Evolutionary conservation across 2,329 filamentous ascomycete genomes (phyloP).

Genomic region (Fusarium duplospermum): DNA sequence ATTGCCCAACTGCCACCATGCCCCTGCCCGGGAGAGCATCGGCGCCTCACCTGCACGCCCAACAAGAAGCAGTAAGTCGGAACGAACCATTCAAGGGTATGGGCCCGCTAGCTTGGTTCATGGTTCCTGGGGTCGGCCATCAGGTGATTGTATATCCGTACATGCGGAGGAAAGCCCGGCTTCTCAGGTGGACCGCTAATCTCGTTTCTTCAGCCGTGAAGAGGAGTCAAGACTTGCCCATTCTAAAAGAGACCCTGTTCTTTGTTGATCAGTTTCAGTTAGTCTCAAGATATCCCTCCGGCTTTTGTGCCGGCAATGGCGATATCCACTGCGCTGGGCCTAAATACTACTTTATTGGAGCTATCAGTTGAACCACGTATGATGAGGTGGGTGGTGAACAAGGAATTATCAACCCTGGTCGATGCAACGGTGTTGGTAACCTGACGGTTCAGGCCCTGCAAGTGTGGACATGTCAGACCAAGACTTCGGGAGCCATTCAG

Average conservation of each 20-base stretch:
- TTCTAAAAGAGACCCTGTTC: background rate
- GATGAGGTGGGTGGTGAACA: background rate
- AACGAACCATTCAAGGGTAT: background rate
- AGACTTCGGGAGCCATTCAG: background rate
- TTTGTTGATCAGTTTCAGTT: background rate
- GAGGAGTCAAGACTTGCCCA: background rate
- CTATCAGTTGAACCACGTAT: background rate
- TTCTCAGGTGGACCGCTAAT: background rate
- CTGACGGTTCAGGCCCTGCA: background rate
- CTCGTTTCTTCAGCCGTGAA: background rate
- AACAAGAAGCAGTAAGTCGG: background rate
- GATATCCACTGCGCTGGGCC: background rate
- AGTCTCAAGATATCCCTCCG: background rate
- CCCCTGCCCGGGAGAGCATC: background rate
- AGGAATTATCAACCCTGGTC: background rate
- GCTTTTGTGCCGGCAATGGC: background rate
- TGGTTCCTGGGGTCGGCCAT: background rate
- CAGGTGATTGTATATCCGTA: background rate
- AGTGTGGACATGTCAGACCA: background rate
- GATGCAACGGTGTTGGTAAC: background rate
- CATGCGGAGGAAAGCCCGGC: background rate
- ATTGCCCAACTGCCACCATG: background rate
- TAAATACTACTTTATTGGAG: background rate
- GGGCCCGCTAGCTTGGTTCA: background rate
- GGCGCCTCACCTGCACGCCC: background rate